These are phyloP conservation scores for Straminergon stramineum DNA, from an alignment of 225 moss, liverwort and hornwort genomes.

Conservation along the genomic window DNA sequence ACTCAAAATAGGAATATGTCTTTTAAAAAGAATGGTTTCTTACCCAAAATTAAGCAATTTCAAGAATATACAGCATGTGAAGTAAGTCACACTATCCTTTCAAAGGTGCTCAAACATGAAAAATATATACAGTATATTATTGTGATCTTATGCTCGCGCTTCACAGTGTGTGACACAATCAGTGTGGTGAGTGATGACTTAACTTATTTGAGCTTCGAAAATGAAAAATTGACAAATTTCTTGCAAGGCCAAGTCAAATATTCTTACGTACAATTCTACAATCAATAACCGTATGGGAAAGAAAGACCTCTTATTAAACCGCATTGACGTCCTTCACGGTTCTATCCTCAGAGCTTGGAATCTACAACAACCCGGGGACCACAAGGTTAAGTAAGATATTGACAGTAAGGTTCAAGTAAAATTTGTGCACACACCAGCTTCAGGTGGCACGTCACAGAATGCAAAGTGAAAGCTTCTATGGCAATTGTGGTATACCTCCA, in stretches of 20 bases:
- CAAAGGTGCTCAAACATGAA: background rate
- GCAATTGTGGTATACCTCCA: background rate
- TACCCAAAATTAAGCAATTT: background rate
- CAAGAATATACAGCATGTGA: background rate
- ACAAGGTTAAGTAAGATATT: background rate
- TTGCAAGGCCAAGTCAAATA: background rate
- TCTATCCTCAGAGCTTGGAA: background rate
- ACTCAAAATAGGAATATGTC: background rate
- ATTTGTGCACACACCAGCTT: background rate
- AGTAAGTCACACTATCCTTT: background rate
- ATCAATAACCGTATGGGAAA: background rate
- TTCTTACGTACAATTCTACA: background rate
- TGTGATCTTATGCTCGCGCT: background rate
- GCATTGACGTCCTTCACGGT: background rate
- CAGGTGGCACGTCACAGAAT: background rate
- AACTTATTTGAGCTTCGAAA: background rate
- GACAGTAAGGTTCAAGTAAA: background rate
- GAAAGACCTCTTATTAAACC: background rate
- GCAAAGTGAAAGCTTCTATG: background rate
- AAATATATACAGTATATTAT: background rate
- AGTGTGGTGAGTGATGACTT: background rate
- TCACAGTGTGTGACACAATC: background rate
- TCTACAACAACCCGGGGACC: background rate
- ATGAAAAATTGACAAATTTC: background rate
- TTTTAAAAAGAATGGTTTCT: background rate